Base-by-base conservation (phyloP, 139 green algal species). In the Coelastrella sp. region DNA sequence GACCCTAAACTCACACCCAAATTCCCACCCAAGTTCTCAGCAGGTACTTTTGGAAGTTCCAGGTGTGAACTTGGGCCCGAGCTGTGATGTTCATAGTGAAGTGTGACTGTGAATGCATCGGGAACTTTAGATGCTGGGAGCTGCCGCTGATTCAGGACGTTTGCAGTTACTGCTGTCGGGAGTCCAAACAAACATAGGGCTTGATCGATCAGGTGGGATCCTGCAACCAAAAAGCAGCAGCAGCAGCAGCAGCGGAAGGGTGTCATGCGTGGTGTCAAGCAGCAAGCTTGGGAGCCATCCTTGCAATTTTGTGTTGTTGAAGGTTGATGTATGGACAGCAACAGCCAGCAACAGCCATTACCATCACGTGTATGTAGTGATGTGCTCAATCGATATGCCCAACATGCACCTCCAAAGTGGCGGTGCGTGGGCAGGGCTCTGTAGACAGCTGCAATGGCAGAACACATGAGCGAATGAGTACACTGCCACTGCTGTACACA, bases 81-180 rank as follows among this genome's bases (percentile, higher is more conserved):
- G 65, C 54, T 80, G 17, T 47, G 7, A 65, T 3, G 4, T 56
- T 74, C 57, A 22, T 90, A 90, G 85, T 90, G 85, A 76, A 90
- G 85, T 16, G 73, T 83, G n/a, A 90, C 7, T 13, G 74, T 90
- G 73, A 90, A 90, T 23, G 73, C 85, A 16, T 90, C 85, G 66
- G 80, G 80, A 14, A 59, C 59, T 22, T 65, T 54, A 20, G 82
- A 65, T 60, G 47, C 85, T 47, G 85, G 85, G 22, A 90, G 85
- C 7, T 83, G 85, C 54, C 85, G 85, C 73, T 90, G 85, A 58
- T 90, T 83, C 3, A 74, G 56, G 32, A 83, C 22, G 57, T 84
- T 76, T 17, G 20, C 71, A n/a, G 85, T 90, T 3, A 90, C 20
- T 3, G 23, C 20, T 4, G 85, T 47, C 7, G 85, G 85, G 5